Percentiles rank a stretch among this genome's conserved stretches.
These are phyloP conservation scores for Rhizophora mangle DNA, from an alignment of 345 rosid species.

Conservation along the genomic window DNA sequence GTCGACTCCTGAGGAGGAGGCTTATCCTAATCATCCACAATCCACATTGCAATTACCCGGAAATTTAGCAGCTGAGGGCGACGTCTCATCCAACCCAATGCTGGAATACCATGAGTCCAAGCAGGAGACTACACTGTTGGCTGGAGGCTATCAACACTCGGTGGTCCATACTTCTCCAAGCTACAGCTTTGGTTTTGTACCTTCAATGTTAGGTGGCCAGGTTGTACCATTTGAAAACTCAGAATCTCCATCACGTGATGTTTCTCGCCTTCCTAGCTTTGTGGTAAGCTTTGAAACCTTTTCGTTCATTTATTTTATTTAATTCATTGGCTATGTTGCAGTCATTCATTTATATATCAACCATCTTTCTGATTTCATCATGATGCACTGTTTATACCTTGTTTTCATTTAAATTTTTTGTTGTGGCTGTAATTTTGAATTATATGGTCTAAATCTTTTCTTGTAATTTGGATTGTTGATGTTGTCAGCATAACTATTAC, in stretches of 20 bases:
- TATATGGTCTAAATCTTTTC: no score
- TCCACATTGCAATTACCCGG: conserved; percentile 46
- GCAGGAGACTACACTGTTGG: conserved; percentile 47
- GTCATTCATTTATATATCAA: neutral
- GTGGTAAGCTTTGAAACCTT: conserved; percentile 47
- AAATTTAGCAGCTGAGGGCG: conserved; percentile 55
- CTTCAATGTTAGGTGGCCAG: conserved; percentile 63
- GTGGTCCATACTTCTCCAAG: conserved; percentile 53
- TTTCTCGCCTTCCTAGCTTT: conserved; percentile 67
- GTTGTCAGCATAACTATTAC: no score
- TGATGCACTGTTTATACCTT: no score
- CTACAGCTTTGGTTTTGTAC: conserved; percentile 55
- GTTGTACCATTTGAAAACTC: conserved; percentile 61
- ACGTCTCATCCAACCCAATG: conserved; percentile 38
- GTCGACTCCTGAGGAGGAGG: conserved; percentile 48
- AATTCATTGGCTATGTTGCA: neutral
- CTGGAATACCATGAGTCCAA: conserved; percentile 56
- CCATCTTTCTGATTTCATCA: neutral
- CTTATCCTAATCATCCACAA: conserved; percentile 40
- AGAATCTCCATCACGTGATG: conserved; percentile 75
- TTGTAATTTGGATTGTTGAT: no score
- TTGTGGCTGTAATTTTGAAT: no score
- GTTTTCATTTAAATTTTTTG: no score
- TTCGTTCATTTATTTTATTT: neutral
- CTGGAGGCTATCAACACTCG: conserved; percentile 56